A percentile compares a stretch with the other conserved stretches of the same genome.
Conservation (phyloP, 371 early-diverging fungal genomes). For the Apophysomyces trapeziformis region DNA sequence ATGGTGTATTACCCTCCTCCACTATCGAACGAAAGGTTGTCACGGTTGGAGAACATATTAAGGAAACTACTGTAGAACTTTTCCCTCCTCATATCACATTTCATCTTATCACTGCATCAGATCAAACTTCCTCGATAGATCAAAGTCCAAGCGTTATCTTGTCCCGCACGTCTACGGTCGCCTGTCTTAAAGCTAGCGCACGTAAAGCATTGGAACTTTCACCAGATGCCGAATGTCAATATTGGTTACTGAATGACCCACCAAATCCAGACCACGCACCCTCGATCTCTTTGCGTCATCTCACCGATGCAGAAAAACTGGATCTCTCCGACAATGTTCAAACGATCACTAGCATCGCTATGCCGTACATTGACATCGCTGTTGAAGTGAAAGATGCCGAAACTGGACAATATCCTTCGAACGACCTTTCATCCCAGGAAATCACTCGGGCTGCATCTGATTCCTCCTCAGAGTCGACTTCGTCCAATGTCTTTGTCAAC, state of each 20-base stretch:
- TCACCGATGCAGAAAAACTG: conserved; percentile 17
- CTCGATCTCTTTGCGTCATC: neutral
- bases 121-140: neutral
- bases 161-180: conserved; percentile 18
- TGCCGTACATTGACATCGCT: conserved; percentile 55
- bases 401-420: neutral
- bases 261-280: neutral
- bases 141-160: conserved; percentile 17
- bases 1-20: conserved; percentile 6
- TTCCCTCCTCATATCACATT: conserved; percentile 19
- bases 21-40: conserved; percentile 17
- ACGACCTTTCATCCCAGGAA: neutral
- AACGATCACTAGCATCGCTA: conserved; percentile 23
- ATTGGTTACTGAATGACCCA: conserved; percentile 18
- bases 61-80: conserved; percentile 13
- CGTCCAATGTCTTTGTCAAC: conserved; percentile 16
- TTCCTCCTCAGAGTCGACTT: conserved; percentile 15
- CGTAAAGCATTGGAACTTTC: conserved; percentile 23
- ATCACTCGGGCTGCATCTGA: conserved; percentile 9
- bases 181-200: conserved; percentile 12
- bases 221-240: conserved; percentile 11
- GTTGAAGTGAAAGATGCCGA: conserved; percentile 6
- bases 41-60: conserved; percentile 14
- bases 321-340: neutral
- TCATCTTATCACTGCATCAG: conserved; percentile 6